Conservation (phyloP, 345 rosid species). For the Pistacia integerrima region DNA sequence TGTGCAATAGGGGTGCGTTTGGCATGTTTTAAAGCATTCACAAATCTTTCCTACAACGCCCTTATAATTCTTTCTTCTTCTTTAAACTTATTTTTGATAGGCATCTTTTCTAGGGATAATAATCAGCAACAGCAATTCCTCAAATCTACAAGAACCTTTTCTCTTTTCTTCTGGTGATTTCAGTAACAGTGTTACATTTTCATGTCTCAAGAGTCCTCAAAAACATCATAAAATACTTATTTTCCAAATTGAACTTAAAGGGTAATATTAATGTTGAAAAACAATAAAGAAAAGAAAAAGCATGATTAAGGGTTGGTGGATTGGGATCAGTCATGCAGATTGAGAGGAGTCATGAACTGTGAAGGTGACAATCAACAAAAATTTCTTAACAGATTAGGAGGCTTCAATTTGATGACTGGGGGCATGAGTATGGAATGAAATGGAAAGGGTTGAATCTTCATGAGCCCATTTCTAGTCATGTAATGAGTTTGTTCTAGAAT, state of each 20-base stretch:
- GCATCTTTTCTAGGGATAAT: too few relatives aligned
- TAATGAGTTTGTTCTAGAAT: not conserved
- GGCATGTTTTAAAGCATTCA: not conserved
- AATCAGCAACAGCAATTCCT: too few relatives aligned
- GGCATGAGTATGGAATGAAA: conserved; percentile 1
- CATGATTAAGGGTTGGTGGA: conserved; percentile 12
- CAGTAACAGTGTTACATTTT: not conserved
- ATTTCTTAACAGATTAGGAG: conserved; percentile 5
- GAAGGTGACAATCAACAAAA: not conserved
- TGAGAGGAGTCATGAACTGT: conserved; percentile 14
- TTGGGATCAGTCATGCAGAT: conserved; percentile 11
- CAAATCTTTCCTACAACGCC: not conserved
- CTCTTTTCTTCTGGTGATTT: not conserved
- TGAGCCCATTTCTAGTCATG: not conserved
- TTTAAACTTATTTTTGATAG: not conserved
- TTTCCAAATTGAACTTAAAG: not conserved
- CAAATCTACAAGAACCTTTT: too few relatives aligned
- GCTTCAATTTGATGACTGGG: conserved; percentile 9
- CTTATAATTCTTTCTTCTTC: not conserved
- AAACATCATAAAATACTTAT: not conserved
- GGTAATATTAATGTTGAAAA: not conserved
- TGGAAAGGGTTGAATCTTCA: conserved; percentile 1
- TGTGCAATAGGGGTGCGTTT: not conserved
- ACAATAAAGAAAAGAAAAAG: not conserved
- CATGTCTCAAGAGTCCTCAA: not conserved